These are phyloP conservation scores for Yarrowia keelungensis DNA, from an alignment of 805 yeast species.

Conservation along the genomic window DNA sequence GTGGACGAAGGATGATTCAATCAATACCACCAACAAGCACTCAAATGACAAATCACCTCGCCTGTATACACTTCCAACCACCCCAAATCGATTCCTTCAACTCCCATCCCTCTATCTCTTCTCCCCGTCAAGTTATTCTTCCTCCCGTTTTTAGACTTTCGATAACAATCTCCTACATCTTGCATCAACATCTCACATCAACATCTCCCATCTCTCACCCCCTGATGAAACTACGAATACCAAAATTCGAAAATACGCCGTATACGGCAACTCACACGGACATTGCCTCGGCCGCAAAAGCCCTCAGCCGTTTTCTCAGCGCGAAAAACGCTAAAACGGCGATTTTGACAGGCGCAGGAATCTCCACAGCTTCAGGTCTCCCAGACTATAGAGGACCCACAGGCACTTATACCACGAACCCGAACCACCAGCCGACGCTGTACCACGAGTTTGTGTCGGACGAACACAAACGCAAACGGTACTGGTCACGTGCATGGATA, in stretches of 20 bases:
- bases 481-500: slow-evolving; percentile 37
- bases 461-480: slow-evolving; percentile 22
- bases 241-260: slow-evolving; percentile 22
- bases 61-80: no score
- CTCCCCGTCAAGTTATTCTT: no score
- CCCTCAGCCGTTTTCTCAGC: slow-evolving; percentile 1
- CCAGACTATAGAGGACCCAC: slow-evolving; percentile 65
- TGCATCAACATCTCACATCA: background rate
- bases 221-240: slow-evolving; percentile 21
- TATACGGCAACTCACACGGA: slow-evolving; percentile 11
- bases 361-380: slow-evolving; percentile 91
- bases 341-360: slow-evolving; percentile 81
- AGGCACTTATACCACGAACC: slow-evolving; percentile 31
- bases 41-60: no score
- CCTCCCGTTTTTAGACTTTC: no score
- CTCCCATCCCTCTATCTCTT: no score
- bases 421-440: slow-evolving; percentile 33
- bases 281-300: background rate
- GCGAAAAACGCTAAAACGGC: slow-evolving; percentile 11
- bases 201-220: background rate
- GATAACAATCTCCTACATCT: background rate
- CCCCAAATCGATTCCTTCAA: no score
- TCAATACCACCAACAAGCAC: no score
- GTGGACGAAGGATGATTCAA: no score
- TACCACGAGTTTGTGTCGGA: slow-evolving; percentile 28